phyloP scores from a whole-genome alignment of 192 early-diverging fungal species.

The Gaertneriomyces sp. region DNA sequence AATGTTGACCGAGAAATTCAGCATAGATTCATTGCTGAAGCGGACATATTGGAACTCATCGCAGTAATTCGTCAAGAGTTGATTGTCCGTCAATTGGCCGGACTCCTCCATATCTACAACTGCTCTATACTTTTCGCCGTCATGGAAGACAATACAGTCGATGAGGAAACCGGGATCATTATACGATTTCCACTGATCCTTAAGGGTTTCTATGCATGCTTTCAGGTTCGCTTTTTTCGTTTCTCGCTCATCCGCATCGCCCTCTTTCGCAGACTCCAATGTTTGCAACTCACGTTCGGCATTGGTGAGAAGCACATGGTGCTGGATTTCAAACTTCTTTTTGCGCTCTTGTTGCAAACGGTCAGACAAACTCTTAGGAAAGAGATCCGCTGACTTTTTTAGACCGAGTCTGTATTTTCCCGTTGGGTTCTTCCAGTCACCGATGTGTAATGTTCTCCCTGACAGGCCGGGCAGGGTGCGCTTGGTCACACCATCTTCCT shows the following conservation, averaged over 20 bases:
- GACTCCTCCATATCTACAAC: constrained; percentile 71
- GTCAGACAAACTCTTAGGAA: constrained; percentile 51
- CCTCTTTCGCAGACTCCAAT: constrained; percentile 38
- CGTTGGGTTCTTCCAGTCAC: constrained; percentile 74
- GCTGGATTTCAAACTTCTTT: constrained; percentile 39
- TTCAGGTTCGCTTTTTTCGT: constrained; percentile 54
- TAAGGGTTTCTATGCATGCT: constrained; percentile 63
- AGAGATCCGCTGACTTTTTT: constrained; percentile 73
- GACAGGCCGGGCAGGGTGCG: constrained; percentile 63
- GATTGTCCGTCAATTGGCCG: constrained; percentile 66
- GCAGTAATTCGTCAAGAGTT: constrained; percentile 67
- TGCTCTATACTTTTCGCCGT: constrained; percentile 84
- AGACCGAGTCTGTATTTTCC: constrained; percentile 79
- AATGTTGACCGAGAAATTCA: constrained; percentile 90
- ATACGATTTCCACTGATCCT: constrained; percentile 55
- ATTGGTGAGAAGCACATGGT: constrained; percentile 36
- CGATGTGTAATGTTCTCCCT: constrained; percentile 70
- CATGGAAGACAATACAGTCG: constrained; percentile 84
- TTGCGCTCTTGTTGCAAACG: constrained; percentile 42
- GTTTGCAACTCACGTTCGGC: constrained; percentile 45
- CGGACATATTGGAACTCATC: constrained; percentile 67
- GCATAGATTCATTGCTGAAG: constrained; percentile 72
- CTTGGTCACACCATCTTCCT: constrained; percentile 32
- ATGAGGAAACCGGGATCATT: constrained; percentile 65
- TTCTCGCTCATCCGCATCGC: constrained; percentile 45